These are phyloP conservation scores for Nissolia schottii DNA, from an alignment of 306 rosid species.

Conservation along the genomic window DNA sequence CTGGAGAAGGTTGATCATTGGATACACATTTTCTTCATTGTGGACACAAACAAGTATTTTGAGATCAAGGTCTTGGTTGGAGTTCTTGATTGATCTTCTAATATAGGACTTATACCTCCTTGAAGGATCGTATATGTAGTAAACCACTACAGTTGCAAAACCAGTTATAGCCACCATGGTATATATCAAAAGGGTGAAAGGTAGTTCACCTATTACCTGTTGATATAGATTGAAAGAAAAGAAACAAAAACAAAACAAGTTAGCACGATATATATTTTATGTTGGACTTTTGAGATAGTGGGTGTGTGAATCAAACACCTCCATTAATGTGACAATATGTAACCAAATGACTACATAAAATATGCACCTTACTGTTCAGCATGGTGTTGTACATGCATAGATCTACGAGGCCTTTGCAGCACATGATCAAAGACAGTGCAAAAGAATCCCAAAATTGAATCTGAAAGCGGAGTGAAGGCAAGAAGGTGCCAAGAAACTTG, in stretches of 20 bases:
- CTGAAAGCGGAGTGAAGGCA: slow-evolving; percentile 19
- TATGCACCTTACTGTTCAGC: background rate
- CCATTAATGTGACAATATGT: no score
- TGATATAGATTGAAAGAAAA: background rate
- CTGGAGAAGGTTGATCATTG: slow-evolving; percentile 29
- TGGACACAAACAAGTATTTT: slow-evolving; percentile 24
- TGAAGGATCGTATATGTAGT: slow-evolving; percentile 31
- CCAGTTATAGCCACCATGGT: slow-evolving; percentile 21
- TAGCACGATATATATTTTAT: background rate
- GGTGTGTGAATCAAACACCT: no score
- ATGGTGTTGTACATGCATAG: background rate
- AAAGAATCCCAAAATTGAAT: slow-evolving; percentile 25
- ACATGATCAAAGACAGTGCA: slow-evolving; percentile 29
- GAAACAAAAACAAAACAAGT: background rate
- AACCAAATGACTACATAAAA: no score
- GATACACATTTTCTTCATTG: slow-evolving; percentile 27
- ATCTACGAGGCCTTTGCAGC: slow-evolving; percentile 31
- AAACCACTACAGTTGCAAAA: background rate
- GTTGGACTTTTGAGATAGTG: background rate
- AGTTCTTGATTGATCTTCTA: slow-evolving; percentile 5
- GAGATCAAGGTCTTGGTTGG: background rate
- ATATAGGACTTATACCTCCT: slow-evolving; percentile 11
- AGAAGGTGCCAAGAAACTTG: slow-evolving; percentile 22
- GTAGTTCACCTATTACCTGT: background rate
- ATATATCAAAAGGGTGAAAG: slow-evolving; percentile 13